phyloP scores from a whole-genome alignment of 257 asterid genomes.

The Ophiorrhiza pumila region DNA sequence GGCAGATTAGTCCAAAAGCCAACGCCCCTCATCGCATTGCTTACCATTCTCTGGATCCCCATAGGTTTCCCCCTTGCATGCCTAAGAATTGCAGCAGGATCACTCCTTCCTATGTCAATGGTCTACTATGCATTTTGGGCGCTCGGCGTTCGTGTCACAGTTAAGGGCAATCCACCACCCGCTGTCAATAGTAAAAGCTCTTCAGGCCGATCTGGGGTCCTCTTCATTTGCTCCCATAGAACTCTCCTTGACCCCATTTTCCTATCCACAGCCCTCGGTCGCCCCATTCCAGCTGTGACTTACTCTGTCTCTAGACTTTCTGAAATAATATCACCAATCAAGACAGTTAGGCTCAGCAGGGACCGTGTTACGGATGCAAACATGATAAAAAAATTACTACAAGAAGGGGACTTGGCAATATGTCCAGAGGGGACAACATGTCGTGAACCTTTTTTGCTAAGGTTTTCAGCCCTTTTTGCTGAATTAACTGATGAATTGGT shows the following conservation, averaged over 20 bases:
- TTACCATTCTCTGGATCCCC: conserved; percentile 57
- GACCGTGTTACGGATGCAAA: conserved; percentile 38
- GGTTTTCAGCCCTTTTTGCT: conserved; percentile 37
- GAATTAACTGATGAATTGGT: conserved; percentile 36
- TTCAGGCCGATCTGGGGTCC: conserved; percentile 43
- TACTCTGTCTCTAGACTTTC: conserved; percentile 71
- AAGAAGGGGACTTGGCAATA: conserved; percentile 36
- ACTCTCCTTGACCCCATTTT: conserved; percentile 59
- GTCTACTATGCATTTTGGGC: conserved; percentile 56
- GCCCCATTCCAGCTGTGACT: conserved; percentile 63
- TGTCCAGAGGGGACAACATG: conserved; percentile 44
- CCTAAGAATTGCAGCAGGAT: conserved; percentile 51
- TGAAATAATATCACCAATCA: conserved; percentile 60
- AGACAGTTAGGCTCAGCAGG: conserved; percentile 50
- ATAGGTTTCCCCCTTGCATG: conserved; percentile 54
- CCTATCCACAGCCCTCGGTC: conserved; percentile 59
- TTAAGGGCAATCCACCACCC: conserved; percentile 56
- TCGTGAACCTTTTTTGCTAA: conserved; percentile 35
- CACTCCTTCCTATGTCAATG: conserved; percentile 52
- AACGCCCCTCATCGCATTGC: conserved; percentile 42
- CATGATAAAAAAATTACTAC: conserved; percentile 30
- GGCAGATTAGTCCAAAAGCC: conserved; percentile 60
- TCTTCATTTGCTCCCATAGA: conserved; percentile 61
- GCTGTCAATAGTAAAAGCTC: conserved; percentile 19
- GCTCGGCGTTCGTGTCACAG: conserved; percentile 53